Evolutionary conservation across 2,329 filamentous ascomycete species (phyloP), one percentile per base, ranked within the genome.

Genomic region (Fusarium poae): DNA sequence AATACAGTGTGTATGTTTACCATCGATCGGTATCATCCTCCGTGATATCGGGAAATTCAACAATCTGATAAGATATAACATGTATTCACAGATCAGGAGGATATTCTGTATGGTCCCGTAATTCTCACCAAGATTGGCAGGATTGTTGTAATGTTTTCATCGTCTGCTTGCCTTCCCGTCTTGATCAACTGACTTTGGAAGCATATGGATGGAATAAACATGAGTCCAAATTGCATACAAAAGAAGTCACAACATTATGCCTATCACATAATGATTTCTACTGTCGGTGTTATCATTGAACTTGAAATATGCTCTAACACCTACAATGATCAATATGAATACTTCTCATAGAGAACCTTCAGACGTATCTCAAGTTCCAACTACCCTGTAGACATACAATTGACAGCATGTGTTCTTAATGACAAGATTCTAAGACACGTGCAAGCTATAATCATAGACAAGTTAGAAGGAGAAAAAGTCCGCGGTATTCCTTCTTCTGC

Each of bases 41-140:
- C 51, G 51, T 58, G 9, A 37, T 57, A 43, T 60, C 64, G 62
- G 62, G 29, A 30, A 65, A 59, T 65, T 62, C 45, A 4, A 29
- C 23, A 29, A 29, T 39, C 18, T 20, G 18, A 39, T 39, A 50
- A 50, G 7, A 27, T 15, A 16, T 11, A 12, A 4, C n/a, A 25
- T 39, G 15, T 16, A 25, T 9, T 9, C 6, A 15, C 13, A 37
- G 9, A 25, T 12, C 18, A 25, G 9, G 11, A 21, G 3, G 10
- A 16, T 21, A 3, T 21, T 6, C 21, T 3, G 1, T 32, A 21
- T 16, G 12, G 5, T 8, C 4, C 3, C 4, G 7, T 32, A 9
- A 13, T 12, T 49, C 12, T 35, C 8, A 25, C 5, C 15, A 13
- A n/a, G 11, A 11, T 20, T 18, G 5, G 16, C 10, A n/a, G 15